Conservation (phyloP, 1,139 yeast genomes). For the Sugiyamaella neomexicana region DNA sequence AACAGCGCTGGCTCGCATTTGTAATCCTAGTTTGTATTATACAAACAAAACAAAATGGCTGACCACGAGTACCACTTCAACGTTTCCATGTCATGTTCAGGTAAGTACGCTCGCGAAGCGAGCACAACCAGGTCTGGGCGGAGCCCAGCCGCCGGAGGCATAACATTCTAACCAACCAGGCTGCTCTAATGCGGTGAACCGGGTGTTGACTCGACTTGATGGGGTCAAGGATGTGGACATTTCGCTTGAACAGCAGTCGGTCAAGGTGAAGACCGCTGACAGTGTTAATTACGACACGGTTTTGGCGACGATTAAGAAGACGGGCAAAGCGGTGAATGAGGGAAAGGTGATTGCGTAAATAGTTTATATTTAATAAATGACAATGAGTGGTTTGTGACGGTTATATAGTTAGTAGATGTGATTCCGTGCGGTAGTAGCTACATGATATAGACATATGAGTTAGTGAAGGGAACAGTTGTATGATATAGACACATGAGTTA, state of each 20-base stretch:
- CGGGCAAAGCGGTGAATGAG: slow-evolving; percentile 79
- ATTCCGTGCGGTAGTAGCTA: too few relatives aligned
- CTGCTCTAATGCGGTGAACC: slow-evolving; percentile 83
- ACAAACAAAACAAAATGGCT: slow-evolving; percentile 39
- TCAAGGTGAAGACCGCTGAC: slow-evolving; percentile 65
- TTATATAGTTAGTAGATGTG: too few relatives aligned
- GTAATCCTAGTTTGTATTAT: too few relatives aligned
- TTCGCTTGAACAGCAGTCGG: slow-evolving; percentile 78
- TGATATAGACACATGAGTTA: too few relatives aligned
- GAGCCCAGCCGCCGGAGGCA: neutral
- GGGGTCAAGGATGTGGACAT: slow-evolving; percentile 75
- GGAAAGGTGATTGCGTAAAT: slow-evolving; percentile 49
- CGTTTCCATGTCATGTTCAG: slow-evolving; percentile 79
- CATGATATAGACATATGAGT: too few relatives aligned
- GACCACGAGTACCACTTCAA: slow-evolving; percentile 68
- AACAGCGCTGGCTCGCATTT: neutral
- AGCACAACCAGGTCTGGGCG: neutral
- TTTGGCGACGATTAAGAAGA: slow-evolving; percentile 74
- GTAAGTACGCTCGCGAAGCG: slow-evolving; percentile 34
- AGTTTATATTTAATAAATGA: neutral
- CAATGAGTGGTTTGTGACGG: neutral
- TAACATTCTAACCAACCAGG: slow-evolving; percentile 42
- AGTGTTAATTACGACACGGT: slow-evolving; percentile 70
- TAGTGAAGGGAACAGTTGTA: too few relatives aligned
- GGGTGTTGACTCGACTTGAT: slow-evolving; percentile 68